Base-by-base conservation (phyloP, 257 asterid species). In the Fraxinus excelsior region DNA sequence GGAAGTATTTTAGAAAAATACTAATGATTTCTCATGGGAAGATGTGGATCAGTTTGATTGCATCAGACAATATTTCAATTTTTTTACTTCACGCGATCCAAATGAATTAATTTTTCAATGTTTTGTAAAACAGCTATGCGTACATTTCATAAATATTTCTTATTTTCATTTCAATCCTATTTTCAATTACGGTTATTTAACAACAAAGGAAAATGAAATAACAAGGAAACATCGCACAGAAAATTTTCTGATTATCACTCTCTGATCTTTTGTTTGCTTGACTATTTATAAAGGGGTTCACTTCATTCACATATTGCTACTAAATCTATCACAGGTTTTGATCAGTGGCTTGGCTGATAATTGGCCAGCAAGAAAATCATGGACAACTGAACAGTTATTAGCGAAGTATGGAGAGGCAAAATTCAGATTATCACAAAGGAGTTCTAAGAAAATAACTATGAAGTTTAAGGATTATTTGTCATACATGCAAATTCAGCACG, bases 351-450 rank as follows among this genome's bases (percentile, higher is more conserved):
- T 91, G 86, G 90, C 92, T 80, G 95, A 96, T 80, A 81, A 84
- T 84, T 96, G 99, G 99, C 92, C 92, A 19, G 97, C 96, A 75
- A 93, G 89, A 80, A 85, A 85, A 74, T 80, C 91, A 74, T 96
- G 98, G 99, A 90, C 98, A 68, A 62, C 78, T 12, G 93, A 96
- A 78, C 92, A 88, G 78, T 85, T 96, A 78, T 73, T 84, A 73
- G 70, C 73, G 84, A 90, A 86, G 78, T 86, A 90, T 85, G 85
- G 97, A 64, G 99, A 89, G 67, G 83, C 84, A 44, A 78, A 84
- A 80, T 93, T 96, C 80, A 88, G 87, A 82, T 84, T 96, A 82
- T 96, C 99, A 72, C 97, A 93, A 82, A 90, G 90, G 89, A 89
- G 96, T 83, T 64, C 97, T 3, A 81, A 79, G 86, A 96, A 91